These are phyloP conservation scores for Grosmannia serpens DNA, from an alignment of 2,329 filamentous ascomycete species.

Conservation along the genomic window DNA sequence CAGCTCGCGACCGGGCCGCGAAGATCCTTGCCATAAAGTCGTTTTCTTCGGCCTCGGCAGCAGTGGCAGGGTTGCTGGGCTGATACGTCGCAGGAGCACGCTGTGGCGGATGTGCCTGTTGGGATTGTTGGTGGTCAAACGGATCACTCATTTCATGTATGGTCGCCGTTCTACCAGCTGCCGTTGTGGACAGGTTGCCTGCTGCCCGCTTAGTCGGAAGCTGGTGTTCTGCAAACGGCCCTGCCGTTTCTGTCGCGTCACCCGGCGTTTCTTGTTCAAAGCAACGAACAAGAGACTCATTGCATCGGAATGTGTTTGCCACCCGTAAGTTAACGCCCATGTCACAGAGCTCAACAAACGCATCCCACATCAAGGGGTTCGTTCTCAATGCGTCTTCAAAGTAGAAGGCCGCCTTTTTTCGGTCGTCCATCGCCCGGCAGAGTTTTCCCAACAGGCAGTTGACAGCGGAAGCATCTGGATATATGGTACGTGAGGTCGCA, in stretches of 20 bases:
- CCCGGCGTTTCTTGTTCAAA: slow-evolving; percentile 28
- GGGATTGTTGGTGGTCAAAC: slow-evolving; percentile 33
- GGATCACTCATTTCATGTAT: slow-evolving; percentile 33
- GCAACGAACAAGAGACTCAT: slow-evolving; percentile 36
- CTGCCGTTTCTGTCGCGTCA: slow-evolving; percentile 19
- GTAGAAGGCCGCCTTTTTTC: slow-evolving; percentile 70
- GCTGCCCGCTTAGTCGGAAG: slow-evolving; percentile 9
- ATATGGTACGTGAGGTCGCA: slow-evolving; percentile 58
- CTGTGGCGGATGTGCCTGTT: background rate
- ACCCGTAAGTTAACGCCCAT: slow-evolving; percentile 72
- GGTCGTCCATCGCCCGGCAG: slow-evolving; percentile 70
- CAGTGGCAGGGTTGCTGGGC: background rate
- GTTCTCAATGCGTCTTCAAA: slow-evolving; percentile 81
- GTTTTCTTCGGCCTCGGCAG: slow-evolving; percentile 32
- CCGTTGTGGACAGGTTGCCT: slow-evolving; percentile 11
- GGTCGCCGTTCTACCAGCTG: slow-evolving; percentile 10
- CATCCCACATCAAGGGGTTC: slow-evolving; percentile 98
- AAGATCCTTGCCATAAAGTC: slow-evolving; percentile 47
- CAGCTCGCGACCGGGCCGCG: slow-evolving; percentile 34
- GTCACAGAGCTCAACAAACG: slow-evolving; percentile 80
- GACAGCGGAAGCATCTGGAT: slow-evolving; percentile 77
- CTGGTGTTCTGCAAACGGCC: slow-evolving; percentile 23
- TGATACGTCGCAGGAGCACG: background rate
- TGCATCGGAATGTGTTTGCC: slow-evolving; percentile 76
- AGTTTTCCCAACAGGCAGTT: slow-evolving; percentile 78